Base-by-base conservation (phyloP, 139 green algal genomes). In the Chlamydomonas applanata region DNA sequence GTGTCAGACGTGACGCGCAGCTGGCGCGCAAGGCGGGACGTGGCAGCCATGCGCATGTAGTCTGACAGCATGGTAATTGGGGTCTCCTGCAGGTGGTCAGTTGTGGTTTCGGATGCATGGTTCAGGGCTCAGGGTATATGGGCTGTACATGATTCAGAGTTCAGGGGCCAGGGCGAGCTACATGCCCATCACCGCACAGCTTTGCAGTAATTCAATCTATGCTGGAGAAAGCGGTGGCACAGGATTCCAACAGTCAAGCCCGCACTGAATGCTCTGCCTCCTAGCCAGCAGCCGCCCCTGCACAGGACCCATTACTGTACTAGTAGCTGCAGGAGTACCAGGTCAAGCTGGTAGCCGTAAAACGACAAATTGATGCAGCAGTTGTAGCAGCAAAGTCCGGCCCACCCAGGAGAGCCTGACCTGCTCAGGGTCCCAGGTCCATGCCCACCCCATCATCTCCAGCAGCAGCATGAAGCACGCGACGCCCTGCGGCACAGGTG, bases 381-480 rank as follows among this genome's bases (percentile, higher is more conserved):
- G 56, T 27, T 14, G 56, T 20, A 64, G 20, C 22, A 27, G 56
- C 56, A 64, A 7, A 64, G 2, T 27, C 35, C 46, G 73, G 25
- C 65, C 78, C 11, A 32, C 44, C 29, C 9, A 60, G n/a, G n/a
- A n/a, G n/a, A n/a, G n/a, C n/a, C 25, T 40, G 64, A 35, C 45
- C 34, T 45, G 32, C 19, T 71, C 25, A 49, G 80, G 75, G 66
- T 85, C 72, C 71, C 75, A 79, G 7, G 80, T 82, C 4, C 66
- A 71, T 0, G 80, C 71, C 80, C 80, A 85, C 13, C 80, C 80
- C n/a, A 61, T 17, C 80, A 85, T 80, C 66, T 80, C 66, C 25
- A 85, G 34, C 33, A 82, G 66, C 35, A 78, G 75, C 65, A 54
- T 60, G 57, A 85, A 77, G 46, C 71, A 80, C 22, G 59, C 35